Base-by-base conservation (phyloP, 306 rosid genomes). In the Trifolium fragiferum region DNA sequence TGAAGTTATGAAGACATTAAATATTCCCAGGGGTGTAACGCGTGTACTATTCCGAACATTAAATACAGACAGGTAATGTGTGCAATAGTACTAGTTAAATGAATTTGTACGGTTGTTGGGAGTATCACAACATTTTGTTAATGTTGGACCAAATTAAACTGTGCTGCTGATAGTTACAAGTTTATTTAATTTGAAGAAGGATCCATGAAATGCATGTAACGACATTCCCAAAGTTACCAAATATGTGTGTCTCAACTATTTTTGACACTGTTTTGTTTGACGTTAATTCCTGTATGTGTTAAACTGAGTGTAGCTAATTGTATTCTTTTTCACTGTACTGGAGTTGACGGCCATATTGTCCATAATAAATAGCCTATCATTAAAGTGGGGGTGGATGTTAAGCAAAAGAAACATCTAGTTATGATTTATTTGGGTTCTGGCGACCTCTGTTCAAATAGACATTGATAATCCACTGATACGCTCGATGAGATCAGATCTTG, bases 31-130 rank as follows among this genome's bases (percentile, higher is more conserved):
- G 78, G 98, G 97, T 21, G 84, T 87, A 25, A 74, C 57, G 21
- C 95, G 97, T 19, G 96, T 90, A 23, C 90, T 90, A 44, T 93
- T 93, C 76, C 86, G 97, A 58, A 90, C 98, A 16, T 77, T 87
- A 21, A 93, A 93, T 53, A 90, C 97, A 0, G 96, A 93, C 81
- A 88, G 89, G 97, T 91, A 84, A 49, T 1, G 7, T 61, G 14
- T 12, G 2, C 19, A 15, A 30, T 60, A 60, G 12, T 70, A 53
- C 77, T 54, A 10, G 16, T 64, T 70, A 30, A 23, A 27, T 18
- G 58, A 20, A 64, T 20, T 59, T 54, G 20, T 67, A n/a, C 51
- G 40, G 35, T 6, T 51, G 18, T 61, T n/a, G 54, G 37, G 70
- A 51, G 70, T 44, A 33, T 73, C 41, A 57, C 37, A 78, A 55